A percentile compares a stretch with the other conserved stretches of the same genome.
Evolutionary conservation across 23 red algal genomes (phyloP).

Genomic region (Gracilaria vermiculophylla): DNA sequence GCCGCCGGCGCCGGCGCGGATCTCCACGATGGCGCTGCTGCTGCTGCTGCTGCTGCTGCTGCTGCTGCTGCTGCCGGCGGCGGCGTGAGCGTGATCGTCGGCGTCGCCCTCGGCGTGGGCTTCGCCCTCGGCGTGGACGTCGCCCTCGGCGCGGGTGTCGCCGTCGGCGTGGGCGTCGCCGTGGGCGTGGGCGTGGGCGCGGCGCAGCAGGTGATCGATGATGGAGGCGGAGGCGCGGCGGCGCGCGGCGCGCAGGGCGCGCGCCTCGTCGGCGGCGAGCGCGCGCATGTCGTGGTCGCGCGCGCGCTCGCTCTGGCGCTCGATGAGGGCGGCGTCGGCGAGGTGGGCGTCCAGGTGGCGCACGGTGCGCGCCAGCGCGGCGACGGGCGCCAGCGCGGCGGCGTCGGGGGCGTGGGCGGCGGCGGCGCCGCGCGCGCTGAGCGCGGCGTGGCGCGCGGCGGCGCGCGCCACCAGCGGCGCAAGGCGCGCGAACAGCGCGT

Average conservation of each 20-base stretch:
- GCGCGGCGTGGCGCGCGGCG: not conserved
- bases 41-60: too few relatives aligned
- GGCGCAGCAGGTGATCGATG: not conserved
- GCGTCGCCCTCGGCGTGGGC: slow-evolving; percentile 83
- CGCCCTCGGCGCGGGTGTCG: too few relatives aligned
- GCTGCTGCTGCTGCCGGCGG: too few relatives aligned
- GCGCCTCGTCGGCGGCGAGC: not conserved
- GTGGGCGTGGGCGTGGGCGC: too few relatives aligned
- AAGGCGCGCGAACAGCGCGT: not conserved
- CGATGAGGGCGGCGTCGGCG: not conserved
- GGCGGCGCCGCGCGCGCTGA: not conserved
- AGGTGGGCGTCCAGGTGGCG: not conserved
- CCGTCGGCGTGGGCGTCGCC: too few relatives aligned
- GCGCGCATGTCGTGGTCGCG: not conserved
- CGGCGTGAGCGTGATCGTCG: too few relatives aligned
- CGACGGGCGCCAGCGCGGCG: not conserved
- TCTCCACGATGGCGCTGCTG: slow-evolving; percentile 72
- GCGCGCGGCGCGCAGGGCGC: not conserved
- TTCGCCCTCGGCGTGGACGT: slow-evolving; percentile 69
- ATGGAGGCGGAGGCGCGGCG: not conserved
- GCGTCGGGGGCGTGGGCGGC: not conserved
- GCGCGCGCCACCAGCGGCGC: not conserved
- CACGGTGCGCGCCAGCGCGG: not conserved
- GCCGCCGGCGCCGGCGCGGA: slow-evolving; percentile 86
- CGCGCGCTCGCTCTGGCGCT: not conserved